These are phyloP conservation scores for Alnus glutinosa DNA, from an alignment of 306 rosid species.

Conservation along the genomic window DNA sequence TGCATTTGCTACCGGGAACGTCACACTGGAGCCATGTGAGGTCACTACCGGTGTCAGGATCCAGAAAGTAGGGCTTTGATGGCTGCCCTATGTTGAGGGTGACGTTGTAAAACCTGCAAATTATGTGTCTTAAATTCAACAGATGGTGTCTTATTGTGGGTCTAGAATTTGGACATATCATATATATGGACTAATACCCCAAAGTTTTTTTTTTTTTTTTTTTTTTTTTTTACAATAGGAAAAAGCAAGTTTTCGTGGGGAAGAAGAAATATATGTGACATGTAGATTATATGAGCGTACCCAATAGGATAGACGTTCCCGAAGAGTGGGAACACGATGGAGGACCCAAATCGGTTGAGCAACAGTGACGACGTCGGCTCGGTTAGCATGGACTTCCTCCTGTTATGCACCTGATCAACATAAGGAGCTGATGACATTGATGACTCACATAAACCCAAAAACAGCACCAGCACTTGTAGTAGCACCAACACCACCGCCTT, in stretches of 20 bases:
- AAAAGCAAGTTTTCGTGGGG: too few relatives aligned
- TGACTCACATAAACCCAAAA: slow-evolving; percentile 30
- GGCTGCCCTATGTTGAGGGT: slow-evolving; percentile 83
- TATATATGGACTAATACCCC: neutral
- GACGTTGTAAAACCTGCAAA: slow-evolving; percentile 78
- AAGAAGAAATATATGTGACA: too few relatives aligned
- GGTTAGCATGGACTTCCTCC: slow-evolving; percentile 39
- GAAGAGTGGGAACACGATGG: slow-evolving; percentile 61
- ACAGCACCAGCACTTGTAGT: slow-evolving; percentile 30
- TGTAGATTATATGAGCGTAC: slow-evolving; percentile 23
- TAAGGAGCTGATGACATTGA: slow-evolving; percentile 61
- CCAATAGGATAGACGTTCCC: slow-evolving; percentile 92
- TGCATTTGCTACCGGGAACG: slow-evolving; percentile 74
- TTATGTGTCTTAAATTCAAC: neutral
- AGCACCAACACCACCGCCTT: slow-evolving; percentile 33
- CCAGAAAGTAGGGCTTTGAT: slow-evolving; percentile 82
- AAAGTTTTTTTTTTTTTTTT: too few relatives aligned
- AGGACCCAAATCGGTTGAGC: slow-evolving; percentile 54
- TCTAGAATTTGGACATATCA: neutral
- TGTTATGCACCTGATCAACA: slow-evolving; percentile 36
- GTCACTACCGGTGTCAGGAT: slow-evolving; percentile 95
- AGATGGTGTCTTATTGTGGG: neutral
- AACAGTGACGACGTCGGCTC: slow-evolving; percentile 44
- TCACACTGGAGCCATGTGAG: slow-evolving; percentile 99
- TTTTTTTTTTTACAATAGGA: too few relatives aligned